Percentiles rank a stretch among this genome's conserved stretches.
Evolutionary conservation across 768 basidiomycete genomes (phyloP).

Genomic region (Lactarius hengduanensis): DNA sequence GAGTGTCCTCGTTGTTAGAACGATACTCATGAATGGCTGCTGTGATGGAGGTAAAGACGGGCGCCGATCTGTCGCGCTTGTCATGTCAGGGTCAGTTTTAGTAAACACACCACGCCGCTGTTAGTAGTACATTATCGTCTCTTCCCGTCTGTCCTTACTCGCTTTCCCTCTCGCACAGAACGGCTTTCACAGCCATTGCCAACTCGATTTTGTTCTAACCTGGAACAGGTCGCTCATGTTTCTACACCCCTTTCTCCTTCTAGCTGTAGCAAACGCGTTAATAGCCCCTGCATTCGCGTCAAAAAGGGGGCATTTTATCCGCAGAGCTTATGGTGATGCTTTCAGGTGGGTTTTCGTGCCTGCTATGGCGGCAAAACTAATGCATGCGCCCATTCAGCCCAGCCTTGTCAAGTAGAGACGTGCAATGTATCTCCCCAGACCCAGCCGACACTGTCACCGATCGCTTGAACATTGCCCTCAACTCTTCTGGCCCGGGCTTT

Average conservation of each 20-base stretch:
- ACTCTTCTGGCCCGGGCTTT: slow-evolving; percentile 64
- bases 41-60: neutral
- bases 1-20: too few species aligned
- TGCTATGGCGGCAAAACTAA: neutral
- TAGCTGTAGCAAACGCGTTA: neutral
- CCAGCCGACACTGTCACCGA: slow-evolving; percentile 61
- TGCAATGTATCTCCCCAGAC: slow-evolving; percentile 43
- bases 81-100: neutral
- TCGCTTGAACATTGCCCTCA: slow-evolving; percentile 62
- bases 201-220: neutral
- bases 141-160: neutral
- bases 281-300: slow-evolving; percentile 2
- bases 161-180: slow-evolving; percentile 1
- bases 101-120: neutral
- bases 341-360: too few species aligned
- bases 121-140: neutral
- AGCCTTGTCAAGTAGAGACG: neutral
- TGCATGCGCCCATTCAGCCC: neutral
- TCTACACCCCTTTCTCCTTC: neutral
- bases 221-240: neutral
- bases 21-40: too few species aligned
- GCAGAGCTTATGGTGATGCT: neutral
- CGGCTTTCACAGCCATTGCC: neutral
- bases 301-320: neutral
- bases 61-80: neutral